Evolutionary conservation across 2,329 filamentous ascomycete species (phyloP).

Genomic region (Metarhizium anisopliae): DNA sequence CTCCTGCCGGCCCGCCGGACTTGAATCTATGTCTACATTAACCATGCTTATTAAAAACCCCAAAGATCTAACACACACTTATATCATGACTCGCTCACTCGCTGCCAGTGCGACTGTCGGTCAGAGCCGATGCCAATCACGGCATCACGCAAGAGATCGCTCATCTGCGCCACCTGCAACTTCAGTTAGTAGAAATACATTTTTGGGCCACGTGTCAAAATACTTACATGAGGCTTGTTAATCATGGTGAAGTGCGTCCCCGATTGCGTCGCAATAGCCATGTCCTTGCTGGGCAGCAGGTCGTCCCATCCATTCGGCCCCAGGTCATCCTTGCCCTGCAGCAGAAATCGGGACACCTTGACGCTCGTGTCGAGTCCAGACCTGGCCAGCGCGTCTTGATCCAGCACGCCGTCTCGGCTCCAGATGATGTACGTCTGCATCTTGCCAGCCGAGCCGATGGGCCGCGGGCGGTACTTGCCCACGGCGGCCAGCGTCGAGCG

Average conservation of each 20-base stretch:
- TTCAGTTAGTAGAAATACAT: neutral
- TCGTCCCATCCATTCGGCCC: neutral
- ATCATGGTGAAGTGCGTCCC: neutral
- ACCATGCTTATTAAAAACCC: too few species aligned
- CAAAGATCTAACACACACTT: too few species aligned
- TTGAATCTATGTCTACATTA: too few species aligned
- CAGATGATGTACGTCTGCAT: neutral
- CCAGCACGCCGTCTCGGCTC: neutral
- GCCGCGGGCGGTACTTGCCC: neutral
- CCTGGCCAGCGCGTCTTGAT: neutral
- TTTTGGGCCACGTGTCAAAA: neutral
- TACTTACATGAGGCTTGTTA: neutral
- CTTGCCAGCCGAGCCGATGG: neutral
- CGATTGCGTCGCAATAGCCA: neutral
- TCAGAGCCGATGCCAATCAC: neutral
- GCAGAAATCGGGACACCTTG: neutral
- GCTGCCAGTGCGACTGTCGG: neutral
- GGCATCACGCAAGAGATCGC: neutral
- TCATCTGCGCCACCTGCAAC: neutral
- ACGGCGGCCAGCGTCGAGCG: neutral
- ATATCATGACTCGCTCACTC: neutral
- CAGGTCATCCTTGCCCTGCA: neutral
- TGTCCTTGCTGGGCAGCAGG: neutral
- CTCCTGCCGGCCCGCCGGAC: too few species aligned
- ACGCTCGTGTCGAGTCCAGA: neutral